phyloP scores from a whole-genome alignment of 2,329 filamentous ascomycete genomes.

The Colletotrichum abscissum region DNA sequence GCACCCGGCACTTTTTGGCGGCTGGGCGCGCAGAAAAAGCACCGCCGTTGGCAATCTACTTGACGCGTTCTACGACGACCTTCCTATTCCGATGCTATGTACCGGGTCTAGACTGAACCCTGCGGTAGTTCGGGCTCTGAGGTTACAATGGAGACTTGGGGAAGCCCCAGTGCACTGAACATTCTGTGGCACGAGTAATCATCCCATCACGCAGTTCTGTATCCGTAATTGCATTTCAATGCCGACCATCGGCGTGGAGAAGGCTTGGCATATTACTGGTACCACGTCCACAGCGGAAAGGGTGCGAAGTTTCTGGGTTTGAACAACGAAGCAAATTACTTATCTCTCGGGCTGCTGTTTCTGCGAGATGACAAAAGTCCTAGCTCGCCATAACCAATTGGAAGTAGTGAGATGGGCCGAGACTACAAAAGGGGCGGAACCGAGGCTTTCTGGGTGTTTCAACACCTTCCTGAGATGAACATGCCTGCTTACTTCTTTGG shows the following conservation, averaged over 20 bases:
- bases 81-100: slow-evolving; percentile 25
- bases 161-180: neutral
- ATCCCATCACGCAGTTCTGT: neutral
- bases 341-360: neutral
- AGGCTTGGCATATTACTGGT: neutral
- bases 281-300: no score
- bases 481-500: neutral
- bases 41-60: neutral
- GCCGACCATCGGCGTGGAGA: neutral
- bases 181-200: neutral
- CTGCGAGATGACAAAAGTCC: neutral
- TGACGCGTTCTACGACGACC: neutral
- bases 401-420: no score
- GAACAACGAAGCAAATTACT: neutral
- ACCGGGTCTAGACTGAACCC: slow-evolving; percentile 13
- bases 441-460: neutral
- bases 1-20: slow-evolving; percentile 15
- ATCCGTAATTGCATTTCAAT: neutral
- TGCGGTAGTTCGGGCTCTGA: neutral
- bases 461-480: neutral
- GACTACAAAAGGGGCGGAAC: neutral
- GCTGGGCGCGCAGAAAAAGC: slow-evolving; percentile 7
- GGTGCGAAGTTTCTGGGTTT: neutral
- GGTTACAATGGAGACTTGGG: neutral
- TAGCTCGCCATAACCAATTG: neutral